Conservation (phyloP, 768 basidiomycete genomes). For the Brasilioporus rufonigricans region DNA sequence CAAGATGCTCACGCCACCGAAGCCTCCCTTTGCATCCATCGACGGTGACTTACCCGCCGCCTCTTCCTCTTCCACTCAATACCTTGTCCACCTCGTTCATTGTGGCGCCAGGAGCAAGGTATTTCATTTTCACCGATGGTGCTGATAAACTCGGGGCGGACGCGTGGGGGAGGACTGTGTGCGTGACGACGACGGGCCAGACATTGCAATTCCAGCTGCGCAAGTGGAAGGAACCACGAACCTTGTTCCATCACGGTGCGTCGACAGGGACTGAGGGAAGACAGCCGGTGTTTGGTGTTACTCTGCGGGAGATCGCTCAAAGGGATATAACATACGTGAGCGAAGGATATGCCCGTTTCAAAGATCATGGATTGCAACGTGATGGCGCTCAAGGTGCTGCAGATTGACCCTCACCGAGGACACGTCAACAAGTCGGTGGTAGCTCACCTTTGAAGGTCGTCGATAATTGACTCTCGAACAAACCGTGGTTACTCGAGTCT, state of each 20-base stretch:
- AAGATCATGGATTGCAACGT: slow-evolving; percentile 57
- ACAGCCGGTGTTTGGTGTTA: not conserved
- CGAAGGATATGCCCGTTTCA: slow-evolving; percentile 81
- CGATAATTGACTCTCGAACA: slow-evolving; percentile 79
- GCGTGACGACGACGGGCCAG: slow-evolving; percentile 97
- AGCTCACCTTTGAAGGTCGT: slow-evolving; percentile 92
- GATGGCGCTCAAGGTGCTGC: slow-evolving; percentile 73
- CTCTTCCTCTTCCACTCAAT: too few species aligned
- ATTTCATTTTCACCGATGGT: slow-evolving; percentile 89
- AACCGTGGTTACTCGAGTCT: slow-evolving; percentile 68
- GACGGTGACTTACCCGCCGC: too few species aligned
- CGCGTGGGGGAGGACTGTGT: slow-evolving; percentile 95
- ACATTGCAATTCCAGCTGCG: slow-evolving; percentile 98
- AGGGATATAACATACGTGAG: slow-evolving; percentile 90
- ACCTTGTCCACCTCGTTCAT: not conserved
- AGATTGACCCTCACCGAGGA: slow-evolving; percentile 86
- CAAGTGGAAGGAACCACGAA: slow-evolving; percentile 92
- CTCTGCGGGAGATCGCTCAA: slow-evolving; percentile 57
- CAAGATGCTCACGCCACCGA: too few species aligned
- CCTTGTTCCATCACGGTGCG: slow-evolving; percentile 89
- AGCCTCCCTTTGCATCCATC: too few species aligned
- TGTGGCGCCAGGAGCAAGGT: slow-evolving; percentile 33
- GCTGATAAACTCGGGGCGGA: slow-evolving; percentile 88
- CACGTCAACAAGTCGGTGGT: slow-evolving; percentile 94
- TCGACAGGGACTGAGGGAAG: too few species aligned